Evolutionary conservation across 2,329 filamentous ascomycete species (phyloP).

Genomic region (Colletotrichum acutatum): DNA sequence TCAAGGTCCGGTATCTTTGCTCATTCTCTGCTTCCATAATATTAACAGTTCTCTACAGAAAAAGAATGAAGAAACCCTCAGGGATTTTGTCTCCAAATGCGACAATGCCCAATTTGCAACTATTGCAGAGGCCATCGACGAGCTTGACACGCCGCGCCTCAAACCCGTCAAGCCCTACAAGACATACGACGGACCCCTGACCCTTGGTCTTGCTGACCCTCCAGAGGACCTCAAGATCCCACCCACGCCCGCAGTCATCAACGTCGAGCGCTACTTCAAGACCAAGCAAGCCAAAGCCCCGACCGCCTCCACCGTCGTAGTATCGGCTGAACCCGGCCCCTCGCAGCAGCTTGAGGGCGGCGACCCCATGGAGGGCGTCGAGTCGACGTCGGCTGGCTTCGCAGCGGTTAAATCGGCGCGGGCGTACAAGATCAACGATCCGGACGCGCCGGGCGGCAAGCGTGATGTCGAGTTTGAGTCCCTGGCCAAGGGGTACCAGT

Average conservation of each 20-base stretch:
- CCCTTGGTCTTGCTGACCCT: slow-evolving; percentile 73
- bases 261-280: slow-evolving; percentile 90
- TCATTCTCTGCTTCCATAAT: background rate
- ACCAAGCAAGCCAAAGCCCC: slow-evolving; percentile 81
- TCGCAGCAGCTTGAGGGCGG: slow-evolving; percentile 59
- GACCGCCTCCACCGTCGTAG: slow-evolving; percentile 81
- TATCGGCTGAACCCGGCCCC: slow-evolving; percentile 59
- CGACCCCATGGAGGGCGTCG: slow-evolving; percentile 61
- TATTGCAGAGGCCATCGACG: slow-evolving; percentile 83
- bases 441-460: slow-evolving; percentile 80
- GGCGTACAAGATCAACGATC: slow-evolving; percentile 83
- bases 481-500: slow-evolving; percentile 93
- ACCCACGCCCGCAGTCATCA: slow-evolving; percentile 80
- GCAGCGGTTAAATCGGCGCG: slow-evolving; percentile 80
- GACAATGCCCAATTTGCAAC: slow-evolving; percentile 81
- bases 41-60: slow-evolving; percentile 51
- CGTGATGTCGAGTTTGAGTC: slow-evolving; percentile 83
- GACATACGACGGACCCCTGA: slow-evolving; percentile 82
- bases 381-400: slow-evolving; percentile 58
- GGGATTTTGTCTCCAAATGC: slow-evolving; percentile 73
- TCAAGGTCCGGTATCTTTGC: slow-evolving; percentile 66
- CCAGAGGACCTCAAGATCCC: slow-evolving; percentile 60
- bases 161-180: slow-evolving; percentile 82
- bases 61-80: slow-evolving; percentile 79
- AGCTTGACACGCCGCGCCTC: slow-evolving; percentile 80